A percentile compares a stretch with the other conserved stretches of the same genome.
Evolutionary conservation across 73 alveolate species (phyloP).

Genomic region (Durusdinium trenchii): DNA sequence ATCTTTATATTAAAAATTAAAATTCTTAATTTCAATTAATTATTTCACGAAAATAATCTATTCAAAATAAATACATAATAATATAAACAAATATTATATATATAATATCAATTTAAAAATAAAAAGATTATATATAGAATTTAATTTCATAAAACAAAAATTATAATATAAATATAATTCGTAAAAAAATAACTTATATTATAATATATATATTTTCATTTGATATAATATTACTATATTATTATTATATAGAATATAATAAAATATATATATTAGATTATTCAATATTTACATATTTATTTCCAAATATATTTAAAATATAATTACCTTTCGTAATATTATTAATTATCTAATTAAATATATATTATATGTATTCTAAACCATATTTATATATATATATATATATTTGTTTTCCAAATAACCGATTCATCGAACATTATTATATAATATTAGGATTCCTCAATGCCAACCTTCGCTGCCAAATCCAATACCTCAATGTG

Average conservation of each 20-base stretch:
- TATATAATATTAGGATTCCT: not conserved
- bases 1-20: not conserved
- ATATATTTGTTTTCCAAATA: too few species aligned
- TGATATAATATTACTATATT: too few species aligned
- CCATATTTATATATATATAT: not conserved
- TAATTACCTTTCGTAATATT: too few species aligned
- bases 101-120: not conserved
- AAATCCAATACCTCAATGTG: not conserved
- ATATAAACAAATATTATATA: not conserved
- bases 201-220: not conserved
- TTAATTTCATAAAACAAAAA: not conserved
- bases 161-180: not conserved
- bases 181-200: not conserved
- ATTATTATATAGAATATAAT: too few species aligned
- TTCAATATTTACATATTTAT: too few species aligned
- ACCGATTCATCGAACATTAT: too few species aligned
- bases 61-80: not conserved
- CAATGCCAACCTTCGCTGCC: conserved; percentile 50
- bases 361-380: too few species aligned
- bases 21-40: not conserved
- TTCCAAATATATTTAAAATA: too few species aligned
- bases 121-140: not conserved
- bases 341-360: too few species aligned
- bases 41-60: not conserved
- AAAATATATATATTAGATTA: not conserved